Evolutionary conservation across 805 yeast species (phyloP).

Genomic region (Candida sanyiensis): DNA sequence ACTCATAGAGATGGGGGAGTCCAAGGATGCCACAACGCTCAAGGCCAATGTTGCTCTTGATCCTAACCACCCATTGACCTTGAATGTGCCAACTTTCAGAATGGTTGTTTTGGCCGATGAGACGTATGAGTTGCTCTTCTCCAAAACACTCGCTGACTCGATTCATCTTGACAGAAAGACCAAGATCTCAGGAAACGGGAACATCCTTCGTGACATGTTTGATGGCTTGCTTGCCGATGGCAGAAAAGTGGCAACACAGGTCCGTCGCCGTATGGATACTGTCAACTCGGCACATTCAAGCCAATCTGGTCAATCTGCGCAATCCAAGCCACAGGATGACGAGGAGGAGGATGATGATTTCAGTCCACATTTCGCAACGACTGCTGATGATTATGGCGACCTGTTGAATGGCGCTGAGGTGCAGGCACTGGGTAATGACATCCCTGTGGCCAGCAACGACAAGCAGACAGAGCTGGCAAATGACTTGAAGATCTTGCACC

Average conservation of each 20-base stretch:
- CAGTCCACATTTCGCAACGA: constrained; percentile 34
- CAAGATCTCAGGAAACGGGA: constrained; percentile 37
- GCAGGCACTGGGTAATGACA: constrained; percentile 34
- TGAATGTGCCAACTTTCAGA: constrained; percentile 82
- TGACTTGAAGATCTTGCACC: constrained; percentile 29
- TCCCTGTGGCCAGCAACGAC: constrained; percentile 18
- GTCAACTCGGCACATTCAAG: constrained; percentile 18
- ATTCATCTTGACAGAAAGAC: constrained; percentile 59
- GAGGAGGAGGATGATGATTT: constrained; percentile 47
- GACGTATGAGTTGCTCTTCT: constrained; percentile 80
- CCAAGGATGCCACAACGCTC: constrained; percentile 20
- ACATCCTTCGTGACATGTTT: constrained; percentile 77
- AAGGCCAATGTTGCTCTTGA: constrained; percentile 77
- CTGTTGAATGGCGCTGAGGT: constrained; percentile 45
- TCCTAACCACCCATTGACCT: constrained; percentile 67
- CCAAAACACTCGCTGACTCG: constrained; percentile 58
- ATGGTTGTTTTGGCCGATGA: constrained; percentile 95
- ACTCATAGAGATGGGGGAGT: constrained; percentile 38
- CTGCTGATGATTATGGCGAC: constrained; percentile 37
- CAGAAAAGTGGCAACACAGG: constrained; percentile 82
- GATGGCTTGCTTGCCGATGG: constrained; percentile 92
- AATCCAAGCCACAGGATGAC: constrained; percentile 10
- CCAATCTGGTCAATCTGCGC: no score
- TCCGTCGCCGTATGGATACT: constrained; percentile 81
- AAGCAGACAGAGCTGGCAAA: constrained; percentile 14